Conservation (phyloP, 192 early-diverging fungal genomes). For the Pilobolus umbonatus region DNA sequence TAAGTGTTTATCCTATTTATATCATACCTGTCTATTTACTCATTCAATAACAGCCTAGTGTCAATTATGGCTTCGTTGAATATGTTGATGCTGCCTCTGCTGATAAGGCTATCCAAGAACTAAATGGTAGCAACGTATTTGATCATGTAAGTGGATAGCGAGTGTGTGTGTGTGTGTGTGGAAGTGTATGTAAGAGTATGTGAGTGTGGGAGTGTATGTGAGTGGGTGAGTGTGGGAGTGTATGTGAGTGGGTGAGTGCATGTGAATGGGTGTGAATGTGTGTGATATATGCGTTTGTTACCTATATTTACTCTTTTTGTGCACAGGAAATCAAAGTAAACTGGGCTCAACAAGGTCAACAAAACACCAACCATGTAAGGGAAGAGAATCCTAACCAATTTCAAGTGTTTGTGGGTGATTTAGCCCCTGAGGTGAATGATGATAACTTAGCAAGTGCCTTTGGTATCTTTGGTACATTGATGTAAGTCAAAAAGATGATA, state of each 20-base stretch:
- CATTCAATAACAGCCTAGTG: constrained; percentile 9
- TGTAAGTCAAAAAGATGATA: constrained; percentile 49
- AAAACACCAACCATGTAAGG: constrained; percentile 10
- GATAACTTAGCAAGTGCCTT: constrained; percentile 77
- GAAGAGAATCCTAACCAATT: constrained; percentile 49
- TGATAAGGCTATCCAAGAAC: constrained; percentile 60
- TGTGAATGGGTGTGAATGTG: too few species aligned
- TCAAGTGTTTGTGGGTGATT: constrained; percentile 89
- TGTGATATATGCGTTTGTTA: too few species aligned
- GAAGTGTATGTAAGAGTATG: too few species aligned
- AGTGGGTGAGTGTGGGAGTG: too few species aligned
- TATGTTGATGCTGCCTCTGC: constrained; percentile 67
- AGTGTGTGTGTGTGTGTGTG: too few species aligned
- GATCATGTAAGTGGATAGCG: constrained; percentile 41
- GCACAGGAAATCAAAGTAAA: constrained; percentile 27
- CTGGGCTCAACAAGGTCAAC: constrained; percentile 23
- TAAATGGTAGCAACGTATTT: constrained; percentile 67
- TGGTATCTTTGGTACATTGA: constrained; percentile 58
- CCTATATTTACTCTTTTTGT: not conserved
- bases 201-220: too few species aligned
- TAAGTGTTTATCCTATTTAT: not conserved
- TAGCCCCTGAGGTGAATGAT: constrained; percentile 85
- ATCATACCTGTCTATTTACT: not conserved
- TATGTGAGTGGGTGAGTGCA: not conserved
- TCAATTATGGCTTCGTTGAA: constrained; percentile 91